Base-by-base conservation (phyloP, 2,329 filamentous ascomycete species). In the Orbilia quercus region DNA sequence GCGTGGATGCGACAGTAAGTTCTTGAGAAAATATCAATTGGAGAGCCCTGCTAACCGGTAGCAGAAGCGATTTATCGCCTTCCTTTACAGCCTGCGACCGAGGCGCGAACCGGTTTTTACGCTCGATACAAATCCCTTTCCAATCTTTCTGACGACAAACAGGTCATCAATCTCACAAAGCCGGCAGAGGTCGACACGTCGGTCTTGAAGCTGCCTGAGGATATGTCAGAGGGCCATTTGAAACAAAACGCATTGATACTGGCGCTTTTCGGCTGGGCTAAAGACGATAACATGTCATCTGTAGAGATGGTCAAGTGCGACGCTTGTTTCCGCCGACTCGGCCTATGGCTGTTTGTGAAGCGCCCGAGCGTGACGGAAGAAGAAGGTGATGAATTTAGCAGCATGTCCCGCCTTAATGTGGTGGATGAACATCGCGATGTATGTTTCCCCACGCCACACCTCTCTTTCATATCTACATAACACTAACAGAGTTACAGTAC, bases 271-370 rank as follows among this genome's bases (percentile, higher is more conserved):
- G 91, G 91, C 34, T 94, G 91, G 91, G 87, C 91, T 77, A 88
- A 87, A 44, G 79, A 79, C 54, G 80, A 88, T 79, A 90, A 91
- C 72, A 55, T 64, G 38, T 63, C 63, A 4, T 67, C 70, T 7
- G 64, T 74, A 6, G 70, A 74, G 50, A 86, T 94, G 14, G 89
- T 91, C 4, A 88, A 88, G 2, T 99, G 95, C 80, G 86, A 89
- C 69, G 91, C 91, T 18, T 99, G 95, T 79, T 90, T 96, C 78
- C 88, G 95, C 70, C 88, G 93, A 1, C 84, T 98, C 0, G 95
- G 95, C 0, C 84, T 99, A 1, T 99, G 95, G 95, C 90, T 99
- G 83, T 98, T 96, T 80, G 90, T 88, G 78, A 89, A 88, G 80
- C 92, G 89, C 80, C 86, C 87, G 77, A 85, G 90, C 28, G 85